Base-by-base conservation (phyloP, 2,329 filamentous ascomycete species). In the Curvularia sp. region DNA sequence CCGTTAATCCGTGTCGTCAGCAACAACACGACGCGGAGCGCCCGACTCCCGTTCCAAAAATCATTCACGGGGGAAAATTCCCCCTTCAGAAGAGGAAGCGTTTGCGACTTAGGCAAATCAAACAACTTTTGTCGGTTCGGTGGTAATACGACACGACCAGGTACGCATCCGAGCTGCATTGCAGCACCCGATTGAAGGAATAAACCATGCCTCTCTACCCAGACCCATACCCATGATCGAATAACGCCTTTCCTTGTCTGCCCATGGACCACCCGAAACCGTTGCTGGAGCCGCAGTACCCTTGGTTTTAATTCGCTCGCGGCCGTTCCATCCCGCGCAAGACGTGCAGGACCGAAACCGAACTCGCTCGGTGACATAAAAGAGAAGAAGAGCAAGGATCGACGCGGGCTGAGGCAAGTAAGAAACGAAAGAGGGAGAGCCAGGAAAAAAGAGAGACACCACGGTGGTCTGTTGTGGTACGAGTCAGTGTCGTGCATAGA, bases 341-440 rank as follows among this genome's bases (percentile, higher is more conserved):
- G 51, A 53, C 42, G 43, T 47, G 41, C 51, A 46, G 51, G 42
- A 46, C 28, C 26, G 48, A 31, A 18, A 20, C 47, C 38, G 38
- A 43, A n/a, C 39, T n/a, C n/a, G 30, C 46, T 48, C 46, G 46
- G 46, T 33, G 35, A 35, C 15, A 50, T 9, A 33, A 10, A 30
- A 30, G 48, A 50, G 48, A 30, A 22, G 48, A 30, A 35, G 48
- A 50, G 48, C n/a, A 41, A 41, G 26, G 51, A 53, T 53, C 42
- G 51, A 39, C 51, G 33, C 30, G 26, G 42, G 31, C 22, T 24
- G 41, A 30, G 41, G 20, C n/a, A 1, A 6, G 41, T 5, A 26
- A 41, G 48, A 26, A 7, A 15, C n/a, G 24, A 15, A 51, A 39
- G 35, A 35, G 33, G 13, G 33, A 28, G 26, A 6, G 5, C 8